Evolutionary conservation across 495 filamentous ascomycete genomes (phyloP).

Genomic region (Aspergillus campestris): DNA sequence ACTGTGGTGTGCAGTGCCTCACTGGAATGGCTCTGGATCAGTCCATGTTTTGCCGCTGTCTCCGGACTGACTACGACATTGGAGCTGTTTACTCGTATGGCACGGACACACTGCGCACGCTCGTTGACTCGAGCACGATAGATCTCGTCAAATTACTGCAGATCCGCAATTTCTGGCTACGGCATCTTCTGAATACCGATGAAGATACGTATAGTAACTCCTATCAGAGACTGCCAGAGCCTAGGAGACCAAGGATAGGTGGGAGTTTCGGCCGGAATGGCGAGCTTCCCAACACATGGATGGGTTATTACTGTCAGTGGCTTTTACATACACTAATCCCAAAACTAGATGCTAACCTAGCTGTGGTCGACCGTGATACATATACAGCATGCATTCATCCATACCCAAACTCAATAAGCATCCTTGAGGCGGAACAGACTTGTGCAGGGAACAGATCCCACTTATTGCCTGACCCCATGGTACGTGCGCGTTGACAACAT

Average conservation of each 20-base stretch:
- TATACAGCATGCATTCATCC: constrained; percentile 28
- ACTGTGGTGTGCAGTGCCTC: constrained; percentile 14
- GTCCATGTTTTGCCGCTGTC: constrained; percentile 12
- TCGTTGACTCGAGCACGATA: constrained; percentile 6
- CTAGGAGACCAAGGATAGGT: constrained; percentile 12
- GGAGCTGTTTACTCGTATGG: constrained; percentile 17
- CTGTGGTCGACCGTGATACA: neutral
- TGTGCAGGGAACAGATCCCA: constrained; percentile 23
- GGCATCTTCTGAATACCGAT: constrained; percentile 20
- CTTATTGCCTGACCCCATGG: constrained; percentile 14
- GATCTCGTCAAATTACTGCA: constrained; percentile 18
- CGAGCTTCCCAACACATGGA: constrained; percentile 18
- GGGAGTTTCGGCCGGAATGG: constrained; percentile 1
- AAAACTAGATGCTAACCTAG: neutral
- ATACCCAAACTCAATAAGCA: constrained; percentile 5
- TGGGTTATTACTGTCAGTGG: constrained; percentile 30
- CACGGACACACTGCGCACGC: neutral
- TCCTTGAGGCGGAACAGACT: constrained; percentile 14
- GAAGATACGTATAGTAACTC: constrained; percentile 19
- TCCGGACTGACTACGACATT: constrained; percentile 27
- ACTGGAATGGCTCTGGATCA: constrained; percentile 22
- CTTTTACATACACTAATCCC: neutral
- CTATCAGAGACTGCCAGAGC: constrained; percentile 10
- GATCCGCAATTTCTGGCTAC: constrained; percentile 33
- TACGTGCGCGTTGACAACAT: constrained; percentile 2